These are phyloP conservation scores for Endocladia muricata DNA, from an alignment of 31 red algal genomes.

Conservation along the genomic window DNA sequence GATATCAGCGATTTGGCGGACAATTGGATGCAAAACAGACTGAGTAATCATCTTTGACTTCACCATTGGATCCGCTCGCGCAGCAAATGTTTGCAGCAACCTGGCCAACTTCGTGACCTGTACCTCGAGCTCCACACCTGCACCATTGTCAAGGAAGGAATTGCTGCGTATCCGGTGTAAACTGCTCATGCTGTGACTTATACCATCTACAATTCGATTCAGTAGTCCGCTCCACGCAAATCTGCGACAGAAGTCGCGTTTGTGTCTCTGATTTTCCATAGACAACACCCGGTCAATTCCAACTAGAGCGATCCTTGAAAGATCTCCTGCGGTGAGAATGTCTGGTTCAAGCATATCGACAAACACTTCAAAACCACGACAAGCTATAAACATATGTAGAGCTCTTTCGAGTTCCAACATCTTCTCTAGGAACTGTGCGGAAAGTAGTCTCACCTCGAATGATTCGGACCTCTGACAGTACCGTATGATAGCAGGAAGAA, in stretches of 20 bases:
- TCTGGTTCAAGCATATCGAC: slow-evolving; percentile 81
- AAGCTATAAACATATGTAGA: slow-evolving; percentile 78
- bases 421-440: slow-evolving; percentile 63
- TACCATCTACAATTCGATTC: slow-evolving; percentile 59
- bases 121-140: background rate
- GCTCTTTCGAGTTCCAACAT: slow-evolving; percentile 53
- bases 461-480: slow-evolving; percentile 38
- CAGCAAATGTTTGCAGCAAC: slow-evolving; percentile 69
- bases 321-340: slow-evolving; percentile 32
- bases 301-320: slow-evolving; percentile 50
- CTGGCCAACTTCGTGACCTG: slow-evolving; percentile 65
- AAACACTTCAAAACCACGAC: slow-evolving; percentile 75
- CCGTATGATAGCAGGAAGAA: slow-evolving; percentile 71
- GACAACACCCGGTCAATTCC: slow-evolving; percentile 72
- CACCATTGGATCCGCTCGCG: slow-evolving; percentile 69
- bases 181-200: slow-evolving; percentile 39
- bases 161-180: slow-evolving; percentile 12
- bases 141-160: background rate
- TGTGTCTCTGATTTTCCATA: slow-evolving; percentile 84
- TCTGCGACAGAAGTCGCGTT: slow-evolving; percentile 78
- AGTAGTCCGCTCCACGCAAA: slow-evolving; percentile 76
- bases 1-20: slow-evolving; percentile 45
- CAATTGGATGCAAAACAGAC: slow-evolving; percentile 51
- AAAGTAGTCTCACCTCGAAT: slow-evolving; percentile 45
- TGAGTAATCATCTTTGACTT: slow-evolving; percentile 59